Evolutionary conservation across 1,284 basidiomycete genomes (phyloP), one percentile per base, ranked within the genome.

Genomic region (Sporisorium scitamineum): DNA sequence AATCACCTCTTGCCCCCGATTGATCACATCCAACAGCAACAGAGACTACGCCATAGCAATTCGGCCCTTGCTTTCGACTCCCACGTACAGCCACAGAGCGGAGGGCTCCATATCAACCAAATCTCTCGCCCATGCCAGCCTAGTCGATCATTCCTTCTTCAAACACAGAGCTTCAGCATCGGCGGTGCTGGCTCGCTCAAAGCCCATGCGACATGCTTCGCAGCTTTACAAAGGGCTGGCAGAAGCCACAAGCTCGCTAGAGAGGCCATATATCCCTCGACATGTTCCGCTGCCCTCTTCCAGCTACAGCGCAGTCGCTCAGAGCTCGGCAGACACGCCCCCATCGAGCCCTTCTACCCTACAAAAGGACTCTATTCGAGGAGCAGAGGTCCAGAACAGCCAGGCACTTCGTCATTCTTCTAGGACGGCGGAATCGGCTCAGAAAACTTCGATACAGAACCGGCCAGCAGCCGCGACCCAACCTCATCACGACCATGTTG

Each of bases 221-320:
- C 66, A 61, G 44, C 59, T 74, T 5, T 61, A 54, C 52, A 64
- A 54, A 69, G 61, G 71, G 66, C 66, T 74, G 18, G 61, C 66
- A 41, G 66, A 74, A 48, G 62, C 62, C 14, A 47, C 66, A 13
- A 50, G 55, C 11, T 59, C 71, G 5, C 18, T 74, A 52, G 66
- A 74, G 31, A 32, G 62, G 27, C 66, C 71, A 14, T 69, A 65
- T 48, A 48, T 74, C 7, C 66, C 71, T 52, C 54, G 62, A 32
- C 62, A 74, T 59, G 53, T 74, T 14, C 66, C 71, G 22, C 55
- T 74, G 47, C 71, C 71, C 26, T 72, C 70, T 4, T 60, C 63
- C 24, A 72, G 70, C 53, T 67, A 54, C 64, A 63, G 60, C 29
- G 53, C 41, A 22, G 24, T 26, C 3, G 34, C 63, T n/a, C 51